These are phyloP conservation scores for Durio zibethinus DNA, from an alignment of 345 rosid genomes.

Conservation along the genomic window DNA sequence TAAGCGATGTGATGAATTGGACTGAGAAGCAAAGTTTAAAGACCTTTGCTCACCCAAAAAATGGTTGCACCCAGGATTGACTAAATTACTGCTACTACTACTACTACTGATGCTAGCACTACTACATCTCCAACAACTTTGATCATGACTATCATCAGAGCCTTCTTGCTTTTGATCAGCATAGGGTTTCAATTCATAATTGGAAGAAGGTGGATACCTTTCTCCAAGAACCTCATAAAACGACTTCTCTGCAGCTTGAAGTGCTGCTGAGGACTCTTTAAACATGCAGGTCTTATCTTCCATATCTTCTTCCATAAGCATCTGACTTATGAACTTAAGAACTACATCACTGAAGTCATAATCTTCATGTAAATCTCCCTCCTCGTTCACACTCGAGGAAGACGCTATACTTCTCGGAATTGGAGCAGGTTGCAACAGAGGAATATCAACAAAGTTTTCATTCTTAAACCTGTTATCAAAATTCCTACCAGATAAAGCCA, in stretches of 20 bases:
- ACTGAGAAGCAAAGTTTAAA: conserved; percentile 19
- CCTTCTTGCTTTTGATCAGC: conserved; percentile 17
- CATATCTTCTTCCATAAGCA: conserved; percentile 67
- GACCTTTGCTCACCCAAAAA: conserved; percentile 24
- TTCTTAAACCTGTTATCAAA: conserved; percentile 11
- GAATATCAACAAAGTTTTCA: conserved; percentile 15
- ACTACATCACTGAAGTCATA: conserved; percentile 53
- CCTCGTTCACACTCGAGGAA: conserved; percentile 12
- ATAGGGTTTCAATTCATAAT: background rate
- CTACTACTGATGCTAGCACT: conserved; percentile 9
- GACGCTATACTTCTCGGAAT: background rate
- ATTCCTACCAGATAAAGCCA: conserved; percentile 17
- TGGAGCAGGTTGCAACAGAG: conserved; percentile 23
- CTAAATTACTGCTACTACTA: conserved; percentile 13
- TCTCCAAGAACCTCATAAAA: conserved; percentile 59
- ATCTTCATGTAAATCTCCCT: conserved; percentile 38
- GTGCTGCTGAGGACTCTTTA: conserved; percentile 57
- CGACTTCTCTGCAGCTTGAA: conserved; percentile 58
- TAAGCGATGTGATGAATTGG: conserved; percentile 33
- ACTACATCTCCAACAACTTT: conserved; percentile 4
- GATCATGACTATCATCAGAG: conserved; percentile 19
- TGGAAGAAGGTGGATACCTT: conserved; percentile 40
- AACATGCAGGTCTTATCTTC: conserved; percentile 50
- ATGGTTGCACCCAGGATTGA: conserved; percentile 17
- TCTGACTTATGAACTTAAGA: conserved; percentile 48